Evolutionary conservation across 1,139 yeast genomes (phyloP).

Genomic region (Diutina neorugosa): DNA sequence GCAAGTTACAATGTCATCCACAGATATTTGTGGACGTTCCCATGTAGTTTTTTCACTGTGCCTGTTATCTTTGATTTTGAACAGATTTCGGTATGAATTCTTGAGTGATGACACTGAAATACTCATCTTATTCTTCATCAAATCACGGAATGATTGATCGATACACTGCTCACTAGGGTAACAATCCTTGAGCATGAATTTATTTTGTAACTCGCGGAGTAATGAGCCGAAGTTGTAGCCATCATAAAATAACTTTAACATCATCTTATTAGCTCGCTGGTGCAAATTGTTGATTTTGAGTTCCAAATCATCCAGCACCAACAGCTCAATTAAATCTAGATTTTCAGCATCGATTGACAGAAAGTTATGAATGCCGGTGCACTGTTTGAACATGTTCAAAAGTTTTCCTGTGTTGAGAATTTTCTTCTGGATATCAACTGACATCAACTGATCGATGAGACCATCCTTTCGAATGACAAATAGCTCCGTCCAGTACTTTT

Average conservation of each 20-base stretch:
- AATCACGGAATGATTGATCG: constrained; percentile 20
- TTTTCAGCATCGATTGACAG: constrained; percentile 16
- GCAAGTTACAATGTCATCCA: constrained; percentile 11
- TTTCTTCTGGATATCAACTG: constrained; percentile 46
- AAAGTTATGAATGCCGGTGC: constrained; percentile 25
- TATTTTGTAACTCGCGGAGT: constrained; percentile 36
- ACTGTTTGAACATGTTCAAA: constrained; percentile 57
- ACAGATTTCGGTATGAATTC: constrained; percentile 11
- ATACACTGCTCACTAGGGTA: constrained; percentile 37
- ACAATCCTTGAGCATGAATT: constrained; percentile 38
- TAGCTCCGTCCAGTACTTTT: constrained; percentile 80
- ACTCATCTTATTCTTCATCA: constrained; percentile 19
- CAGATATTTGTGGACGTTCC: constrained; percentile 5
- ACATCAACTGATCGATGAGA: constrained; percentile 50
- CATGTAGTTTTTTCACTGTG: constrained; percentile 6
- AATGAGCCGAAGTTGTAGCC: constrained; percentile 46
- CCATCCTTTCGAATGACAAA: constrained; percentile 70
- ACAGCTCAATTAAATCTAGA: constrained; percentile 18
- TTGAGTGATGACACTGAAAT: constrained; percentile 14
- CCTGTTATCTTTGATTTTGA: neutral
- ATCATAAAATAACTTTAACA: constrained; percentile 45
- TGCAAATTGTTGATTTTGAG: constrained; percentile 53
- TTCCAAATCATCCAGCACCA: constrained; percentile 47
- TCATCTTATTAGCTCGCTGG: constrained; percentile 50
- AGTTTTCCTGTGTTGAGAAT: constrained; percentile 78